Evolutionary conservation across 225 moss, liverwort and hornwort species (phyloP).

Genomic region (Lunularia cruciata): DNA sequence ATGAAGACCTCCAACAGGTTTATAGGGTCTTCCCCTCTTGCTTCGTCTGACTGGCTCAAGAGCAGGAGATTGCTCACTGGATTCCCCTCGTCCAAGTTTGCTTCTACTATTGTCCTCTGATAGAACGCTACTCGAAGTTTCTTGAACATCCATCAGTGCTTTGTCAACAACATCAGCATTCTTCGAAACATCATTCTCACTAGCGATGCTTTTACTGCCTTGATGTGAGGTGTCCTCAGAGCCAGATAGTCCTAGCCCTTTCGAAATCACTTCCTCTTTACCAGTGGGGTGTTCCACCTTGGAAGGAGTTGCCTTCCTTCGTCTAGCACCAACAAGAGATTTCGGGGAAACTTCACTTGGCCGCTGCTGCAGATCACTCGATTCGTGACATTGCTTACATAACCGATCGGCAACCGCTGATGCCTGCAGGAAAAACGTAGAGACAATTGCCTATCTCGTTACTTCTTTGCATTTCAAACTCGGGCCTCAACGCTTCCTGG

Average conservation of each 20-base stretch:
- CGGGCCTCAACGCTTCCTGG: too few species aligned
- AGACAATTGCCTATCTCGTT: neutral
- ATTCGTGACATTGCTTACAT: conserved; percentile 35
- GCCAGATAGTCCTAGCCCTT: conserved; percentile 8
- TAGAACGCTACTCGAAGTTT: neutral
- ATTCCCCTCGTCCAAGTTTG: conserved; percentile 2
- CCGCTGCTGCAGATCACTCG: neutral
- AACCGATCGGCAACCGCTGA: conserved; percentile 24
- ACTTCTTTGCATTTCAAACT: too few species aligned
- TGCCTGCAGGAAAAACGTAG: conserved; percentile 21
- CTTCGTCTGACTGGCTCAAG: conserved; percentile 38
- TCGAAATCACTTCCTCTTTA: conserved; percentile 7
- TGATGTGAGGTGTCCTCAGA: conserved; percentile 13
- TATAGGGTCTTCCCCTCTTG: conserved; percentile 50
- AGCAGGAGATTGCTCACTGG: conserved; percentile 24
- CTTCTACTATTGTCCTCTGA: conserved; percentile 19
- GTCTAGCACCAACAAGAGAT: conserved; percentile 9
- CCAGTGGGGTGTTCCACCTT: neutral
- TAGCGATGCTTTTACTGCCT: conserved; percentile 25
- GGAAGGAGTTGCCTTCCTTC: conserved; percentile 5
- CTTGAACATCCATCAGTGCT: conserved; percentile 1
- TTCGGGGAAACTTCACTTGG: conserved; percentile 24
- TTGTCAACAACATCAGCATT: neutral
- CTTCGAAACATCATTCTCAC: conserved; percentile 16
- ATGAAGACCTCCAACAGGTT: conserved; percentile 37